phyloP scores from a whole-genome alignment of 306 rosid genomes.

The Quillaja saponaria region DNA sequence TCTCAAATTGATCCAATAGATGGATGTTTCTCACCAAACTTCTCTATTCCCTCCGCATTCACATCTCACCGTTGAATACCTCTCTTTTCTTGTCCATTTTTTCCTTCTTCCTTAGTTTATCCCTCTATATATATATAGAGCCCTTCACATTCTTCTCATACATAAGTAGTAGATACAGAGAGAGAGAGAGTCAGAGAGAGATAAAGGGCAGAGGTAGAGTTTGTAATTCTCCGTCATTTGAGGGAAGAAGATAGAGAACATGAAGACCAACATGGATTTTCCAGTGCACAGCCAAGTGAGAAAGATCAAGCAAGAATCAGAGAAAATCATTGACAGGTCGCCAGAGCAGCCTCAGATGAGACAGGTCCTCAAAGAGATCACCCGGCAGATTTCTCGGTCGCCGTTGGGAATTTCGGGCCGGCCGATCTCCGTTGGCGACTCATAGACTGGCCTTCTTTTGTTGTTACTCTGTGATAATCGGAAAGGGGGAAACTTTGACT shows the following conservation, averaged over 20 bases:
- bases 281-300: conserved; percentile 72
- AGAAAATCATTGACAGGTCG: conserved; percentile 51
- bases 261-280: conserved; percentile 44
- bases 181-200: background rate
- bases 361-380: conserved; percentile 49
- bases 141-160: background rate
- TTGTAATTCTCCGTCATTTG: background rate
- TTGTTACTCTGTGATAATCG: conserved; percentile 20
- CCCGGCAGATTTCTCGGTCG: conserved; percentile 66
- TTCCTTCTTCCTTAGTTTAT: background rate
- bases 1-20: conserved; percentile 37
- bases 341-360: conserved; percentile 60
- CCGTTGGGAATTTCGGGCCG: conserved; percentile 68
- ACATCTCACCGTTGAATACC: conserved; percentile 49
- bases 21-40: conserved; percentile 56
- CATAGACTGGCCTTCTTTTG: conserved; percentile 24
- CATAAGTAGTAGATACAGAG: background rate
- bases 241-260: conserved; percentile 40
- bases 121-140: conserved; percentile 14
- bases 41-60: conserved; percentile 35
- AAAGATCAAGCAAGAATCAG: conserved; percentile 82
- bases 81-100: background rate
- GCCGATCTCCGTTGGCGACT: conserved; percentile 63
- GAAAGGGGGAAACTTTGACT: conserved; percentile 33
- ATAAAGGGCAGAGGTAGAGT: background rate